Base-by-base conservation (phyloP, 768 basidiomycete species). In the Hericium coralloides region DNA sequence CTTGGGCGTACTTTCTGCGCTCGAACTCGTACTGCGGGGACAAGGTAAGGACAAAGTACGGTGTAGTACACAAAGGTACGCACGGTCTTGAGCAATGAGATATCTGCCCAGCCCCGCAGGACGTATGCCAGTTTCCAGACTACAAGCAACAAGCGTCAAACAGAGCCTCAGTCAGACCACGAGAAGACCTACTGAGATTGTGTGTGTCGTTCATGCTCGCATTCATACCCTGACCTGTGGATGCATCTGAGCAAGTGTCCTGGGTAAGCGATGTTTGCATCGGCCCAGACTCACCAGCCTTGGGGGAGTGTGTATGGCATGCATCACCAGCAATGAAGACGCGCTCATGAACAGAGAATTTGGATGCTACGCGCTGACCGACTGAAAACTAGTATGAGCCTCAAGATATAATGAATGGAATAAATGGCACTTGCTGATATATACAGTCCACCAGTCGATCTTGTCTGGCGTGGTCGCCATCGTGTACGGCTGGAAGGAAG, bases 251-350 rank as follows among this genome's bases (percentile, higher is more conserved):
- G 68, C 66, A 56, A 63, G 51, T 56, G 43, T 3, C 25, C 8
- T 37, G 12, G 38, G 31, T 31, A 31, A 31, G 31, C 31, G 5
- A 31, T 14, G 4, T 18, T 49, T 53, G 17, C 31, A 17, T 17
- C 20, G n/a, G 39, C 9, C 10, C 4, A 12, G 36, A 63, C 63
- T 56, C 48, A 70, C 74, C 73, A 53, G 75, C 76, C 66, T 75
- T 74, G 1, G 72, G 73, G 0, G 73, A 76, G 50, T 74, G 74
- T 17, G 74, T 76, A 56, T 75, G 77, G 38, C 76, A 81, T 2
- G 79, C 79, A 59, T 80, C 80, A 12, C 82, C 81, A 0, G 77
- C 81, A 49, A 83, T 81, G 60, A 82, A 80, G 2, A 81, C 70
- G 4, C 82, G 76, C 36, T 81, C 66, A 41, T 73, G 59, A 0